Conservation (phyloP, 352 stramenopile genomes). For the Phytophthora tubulina region DNA sequence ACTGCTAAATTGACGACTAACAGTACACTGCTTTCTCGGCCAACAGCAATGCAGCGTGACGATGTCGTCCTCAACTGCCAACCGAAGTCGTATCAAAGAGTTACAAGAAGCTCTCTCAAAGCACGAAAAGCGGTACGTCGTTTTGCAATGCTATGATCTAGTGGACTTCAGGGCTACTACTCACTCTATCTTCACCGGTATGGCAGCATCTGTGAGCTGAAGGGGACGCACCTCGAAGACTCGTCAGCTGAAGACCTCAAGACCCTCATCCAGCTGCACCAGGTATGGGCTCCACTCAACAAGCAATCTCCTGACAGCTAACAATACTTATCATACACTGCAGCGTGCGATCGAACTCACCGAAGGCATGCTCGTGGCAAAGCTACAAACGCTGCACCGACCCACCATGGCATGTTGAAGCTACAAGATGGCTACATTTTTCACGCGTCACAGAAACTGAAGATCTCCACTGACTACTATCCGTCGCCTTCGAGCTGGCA, state of each 20-base stretch:
- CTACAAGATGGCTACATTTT: slow-evolving; percentile 19
- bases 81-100: slow-evolving; percentile 19
- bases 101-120: slow-evolving; percentile 31
- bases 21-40: background rate
- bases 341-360: slow-evolving; percentile 65
- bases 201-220: slow-evolving; percentile 54
- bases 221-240: slow-evolving; percentile 49
- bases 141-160: background rate
- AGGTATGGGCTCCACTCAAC: slow-evolving; percentile 38
- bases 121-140: slow-evolving; percentile 30
- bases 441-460: slow-evolving; percentile 47
- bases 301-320: background rate
- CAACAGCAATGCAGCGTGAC: slow-evolving; percentile 40
- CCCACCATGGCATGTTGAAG: slow-evolving; percentile 15
- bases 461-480: slow-evolving; percentile 23
- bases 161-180: background rate
- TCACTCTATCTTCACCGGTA: background rate
- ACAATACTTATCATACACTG: background rate
- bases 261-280: slow-evolving; percentile 66
- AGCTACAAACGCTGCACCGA: slow-evolving; percentile 48
- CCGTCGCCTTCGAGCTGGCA: slow-evolving; percentile 6
- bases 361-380: slow-evolving; percentile 62
- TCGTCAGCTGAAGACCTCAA: slow-evolving; percentile 54
- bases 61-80: slow-evolving; percentile 21
- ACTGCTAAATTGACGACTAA: background rate